Conservation (phyloP, 2,329 filamentous ascomycete species). For the Ceratocystis alfenasii region DNA sequence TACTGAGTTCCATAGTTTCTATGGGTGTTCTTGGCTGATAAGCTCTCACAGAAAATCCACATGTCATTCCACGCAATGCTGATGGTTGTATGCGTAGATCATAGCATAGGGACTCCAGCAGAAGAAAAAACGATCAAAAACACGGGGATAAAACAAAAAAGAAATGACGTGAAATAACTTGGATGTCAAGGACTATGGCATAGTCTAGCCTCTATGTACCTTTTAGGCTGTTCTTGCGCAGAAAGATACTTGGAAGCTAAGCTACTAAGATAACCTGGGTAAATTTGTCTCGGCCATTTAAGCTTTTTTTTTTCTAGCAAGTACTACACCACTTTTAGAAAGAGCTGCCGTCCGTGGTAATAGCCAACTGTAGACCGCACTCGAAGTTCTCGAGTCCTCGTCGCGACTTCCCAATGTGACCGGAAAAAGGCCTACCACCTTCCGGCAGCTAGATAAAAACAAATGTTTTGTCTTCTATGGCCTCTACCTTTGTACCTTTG, state of each 20-base stretch:
- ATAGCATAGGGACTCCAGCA: background rate
- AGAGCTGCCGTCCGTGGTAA: background rate
- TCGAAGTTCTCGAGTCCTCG: background rate
- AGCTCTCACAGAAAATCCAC: background rate
- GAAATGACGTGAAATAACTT: background rate
- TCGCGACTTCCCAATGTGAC: background rate
- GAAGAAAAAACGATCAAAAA: background rate
- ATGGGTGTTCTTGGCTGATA: background rate
- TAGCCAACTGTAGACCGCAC: background rate
- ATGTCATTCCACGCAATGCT: background rate
- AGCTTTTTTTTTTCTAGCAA: background rate
- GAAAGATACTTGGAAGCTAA: background rate
- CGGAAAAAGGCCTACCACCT: too few species aligned
- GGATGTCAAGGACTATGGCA: background rate
- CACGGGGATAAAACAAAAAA: background rate
- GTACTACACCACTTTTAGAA: background rate
- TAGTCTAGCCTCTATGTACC: background rate
- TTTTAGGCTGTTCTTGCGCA: background rate
- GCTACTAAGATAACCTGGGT: background rate
- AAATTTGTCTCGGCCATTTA: background rate
- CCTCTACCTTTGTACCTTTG: too few species aligned
- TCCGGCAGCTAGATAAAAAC: too few species aligned
- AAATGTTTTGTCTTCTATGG: too few species aligned
- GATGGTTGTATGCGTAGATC: background rate
- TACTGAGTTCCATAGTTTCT: background rate